Evolutionary conservation across 2,329 filamentous ascomycete genomes (phyloP).

Genomic region (Dactylonectria estremocensis): DNA sequence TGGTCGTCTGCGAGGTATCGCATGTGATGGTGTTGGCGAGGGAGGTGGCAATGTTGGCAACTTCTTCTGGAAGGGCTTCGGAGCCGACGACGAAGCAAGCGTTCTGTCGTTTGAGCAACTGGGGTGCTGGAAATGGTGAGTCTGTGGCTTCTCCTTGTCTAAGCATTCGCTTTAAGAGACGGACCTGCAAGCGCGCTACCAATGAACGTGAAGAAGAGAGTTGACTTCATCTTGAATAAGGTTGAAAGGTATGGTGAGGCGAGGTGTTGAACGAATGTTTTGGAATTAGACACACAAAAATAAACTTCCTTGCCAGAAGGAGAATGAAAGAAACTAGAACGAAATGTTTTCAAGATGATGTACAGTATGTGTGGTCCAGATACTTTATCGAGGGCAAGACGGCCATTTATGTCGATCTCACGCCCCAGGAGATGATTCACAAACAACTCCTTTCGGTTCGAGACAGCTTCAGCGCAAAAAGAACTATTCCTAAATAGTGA

Average conservation of each 20-base stretch:
- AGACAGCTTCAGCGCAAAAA: background rate
- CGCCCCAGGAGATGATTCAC: background rate
- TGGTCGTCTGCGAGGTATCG: constrained; percentile 61
- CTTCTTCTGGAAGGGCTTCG: constrained; percentile 65
- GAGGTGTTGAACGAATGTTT: constrained; percentile 4
- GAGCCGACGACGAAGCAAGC: constrained; percentile 71
- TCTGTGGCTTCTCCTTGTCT: background rate
- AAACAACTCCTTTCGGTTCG: constrained; percentile 8
- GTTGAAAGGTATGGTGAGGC: background rate
- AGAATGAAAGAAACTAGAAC: background rate
- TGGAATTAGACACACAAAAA: background rate
- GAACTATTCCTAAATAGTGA: background rate
- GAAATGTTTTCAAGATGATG: background rate
- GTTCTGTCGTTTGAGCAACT: constrained; percentile 47
- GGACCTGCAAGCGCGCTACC: constrained; percentile 41
- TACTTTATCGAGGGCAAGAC: background rate
- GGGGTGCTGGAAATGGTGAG: constrained; percentile 29
- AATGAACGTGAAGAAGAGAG: constrained; percentile 36
- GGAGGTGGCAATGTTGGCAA: constrained; percentile 57
- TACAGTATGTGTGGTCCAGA: background rate
- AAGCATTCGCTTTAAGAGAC: background rate
- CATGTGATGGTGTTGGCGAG: constrained; percentile 66
- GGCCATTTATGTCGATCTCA: constrained; percentile 1
- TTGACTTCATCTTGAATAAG: constrained; percentile 38
- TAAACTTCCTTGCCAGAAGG: constrained; percentile 3